phyloP scores from a whole-genome alignment of 306 rosid genomes.

The Dryas alaskensis region DNA sequence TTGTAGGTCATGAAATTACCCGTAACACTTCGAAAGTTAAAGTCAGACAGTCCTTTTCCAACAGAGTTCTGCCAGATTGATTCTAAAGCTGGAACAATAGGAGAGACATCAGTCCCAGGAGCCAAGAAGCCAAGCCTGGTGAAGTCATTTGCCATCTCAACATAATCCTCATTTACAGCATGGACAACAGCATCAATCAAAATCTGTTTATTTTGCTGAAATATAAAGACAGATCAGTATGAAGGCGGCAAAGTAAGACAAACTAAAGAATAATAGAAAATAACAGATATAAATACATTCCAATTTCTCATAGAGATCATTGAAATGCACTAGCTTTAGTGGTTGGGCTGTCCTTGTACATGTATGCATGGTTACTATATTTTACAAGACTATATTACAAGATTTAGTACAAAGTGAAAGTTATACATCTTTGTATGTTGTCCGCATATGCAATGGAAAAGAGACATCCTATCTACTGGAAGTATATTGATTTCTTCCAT shows the following conservation, averaged over 20 bases:
- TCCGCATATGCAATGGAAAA: neutral
- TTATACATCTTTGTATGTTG: neutral
- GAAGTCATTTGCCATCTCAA: conserved; percentile 98
- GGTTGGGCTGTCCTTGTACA: neutral
- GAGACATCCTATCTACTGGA: neutral
- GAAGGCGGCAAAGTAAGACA: conserved; percentile 13
- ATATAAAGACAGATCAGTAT: conserved; percentile 30
- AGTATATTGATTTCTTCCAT: neutral
- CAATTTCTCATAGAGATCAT: neutral
- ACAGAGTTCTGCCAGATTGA: conserved; percentile 99
- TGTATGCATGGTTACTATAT: neutral
- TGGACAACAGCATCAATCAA: conserved; percentile 97
- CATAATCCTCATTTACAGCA: conserved; percentile 97
- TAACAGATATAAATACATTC: neutral
- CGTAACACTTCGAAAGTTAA: conserved; percentile 87
- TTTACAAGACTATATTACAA: neutral
- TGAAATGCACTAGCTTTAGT: conserved; percentile 4
- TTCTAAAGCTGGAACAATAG: conserved; percentile 93
- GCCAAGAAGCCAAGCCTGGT: conserved; percentile 95
- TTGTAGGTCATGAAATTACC: conserved; percentile 42
- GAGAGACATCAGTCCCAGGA: conserved; percentile 95
- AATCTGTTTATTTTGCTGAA: conserved; percentile 94
- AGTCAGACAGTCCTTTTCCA: conserved; percentile 96
- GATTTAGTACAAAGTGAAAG: neutral
- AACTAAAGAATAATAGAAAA: conserved; percentile 1